phyloP scores from a whole-genome alignment of 1,139 yeast genomes.

The Eremothecium sinecaudum region DNA sequence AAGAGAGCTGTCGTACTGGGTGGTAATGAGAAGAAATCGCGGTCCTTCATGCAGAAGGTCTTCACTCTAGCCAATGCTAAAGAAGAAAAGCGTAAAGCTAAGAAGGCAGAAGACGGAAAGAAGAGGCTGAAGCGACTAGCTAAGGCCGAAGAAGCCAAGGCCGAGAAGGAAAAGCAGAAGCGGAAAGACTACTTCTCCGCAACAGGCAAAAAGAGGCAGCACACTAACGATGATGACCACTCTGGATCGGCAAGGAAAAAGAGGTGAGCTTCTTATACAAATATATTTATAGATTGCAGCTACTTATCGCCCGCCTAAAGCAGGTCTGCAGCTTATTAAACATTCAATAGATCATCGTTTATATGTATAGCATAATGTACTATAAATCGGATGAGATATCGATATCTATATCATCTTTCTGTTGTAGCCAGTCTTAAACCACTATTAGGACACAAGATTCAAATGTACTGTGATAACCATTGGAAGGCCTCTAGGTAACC shows the following conservation, averaged over 20 bases:
- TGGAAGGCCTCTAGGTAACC: slow-evolving; percentile 95
- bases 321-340: too few relatives aligned
- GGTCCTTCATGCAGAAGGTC: slow-evolving; percentile 80
- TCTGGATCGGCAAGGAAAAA: too few relatives aligned
- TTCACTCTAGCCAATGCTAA: slow-evolving; percentile 78
- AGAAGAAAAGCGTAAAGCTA: slow-evolving; percentile 65
- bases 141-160: slow-evolving; percentile 58
- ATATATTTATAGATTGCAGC: too few relatives aligned
- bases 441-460: too few relatives aligned
- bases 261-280: too few relatives aligned
- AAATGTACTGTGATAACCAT: slow-evolving; percentile 93
- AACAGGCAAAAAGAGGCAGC: slow-evolving; percentile 59
- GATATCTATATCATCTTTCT: too few relatives aligned
- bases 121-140: slow-evolving; percentile 68
- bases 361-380: too few relatives aligned
- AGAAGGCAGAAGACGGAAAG: slow-evolving; percentile 68
- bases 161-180: slow-evolving; percentile 70
- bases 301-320: too few relatives aligned
- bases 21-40: slow-evolving; percentile 89
- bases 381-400: too few relatives aligned
- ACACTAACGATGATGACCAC: slow-evolving; percentile 36
- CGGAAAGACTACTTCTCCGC: slow-evolving; percentile 78
- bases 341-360: too few relatives aligned
- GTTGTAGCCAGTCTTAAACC: too few relatives aligned
- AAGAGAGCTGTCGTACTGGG: slow-evolving; percentile 91